Conservation (phyloP, 768 basidiomycete species). For the Rhodotorula babjevae region DNA sequence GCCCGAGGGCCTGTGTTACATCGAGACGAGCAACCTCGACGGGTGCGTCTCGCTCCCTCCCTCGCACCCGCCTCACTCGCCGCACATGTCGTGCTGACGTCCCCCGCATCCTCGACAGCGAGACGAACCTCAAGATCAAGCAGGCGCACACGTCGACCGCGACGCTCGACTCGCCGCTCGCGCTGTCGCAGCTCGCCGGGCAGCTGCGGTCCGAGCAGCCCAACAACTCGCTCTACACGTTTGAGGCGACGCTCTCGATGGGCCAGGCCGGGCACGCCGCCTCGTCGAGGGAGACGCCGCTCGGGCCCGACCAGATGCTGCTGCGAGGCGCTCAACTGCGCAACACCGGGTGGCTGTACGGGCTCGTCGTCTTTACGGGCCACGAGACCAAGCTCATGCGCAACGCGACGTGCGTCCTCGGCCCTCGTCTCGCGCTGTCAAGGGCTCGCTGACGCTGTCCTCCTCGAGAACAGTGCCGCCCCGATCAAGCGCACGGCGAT, state of each 20-base stretch:
- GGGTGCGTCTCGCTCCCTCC: slow-evolving; percentile 56
- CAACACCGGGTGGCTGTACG: slow-evolving; percentile 96
- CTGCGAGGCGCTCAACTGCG: slow-evolving; percentile 90
- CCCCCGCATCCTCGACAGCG: slow-evolving; percentile 52
- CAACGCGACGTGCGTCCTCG: slow-evolving; percentile 78
- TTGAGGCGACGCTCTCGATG: slow-evolving; percentile 59
- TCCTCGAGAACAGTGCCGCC: slow-evolving; percentile 60
- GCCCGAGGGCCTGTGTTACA: slow-evolving; percentile 94
- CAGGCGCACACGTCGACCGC: slow-evolving; percentile 82
- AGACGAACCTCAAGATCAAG: slow-evolving; percentile 98
- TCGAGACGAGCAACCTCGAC: slow-evolving; percentile 95
- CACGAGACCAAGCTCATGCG: slow-evolving; percentile 98
- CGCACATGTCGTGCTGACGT: neutral
- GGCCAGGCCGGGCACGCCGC: slow-evolving; percentile 51
- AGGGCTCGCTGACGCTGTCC: slow-evolving; percentile 1
- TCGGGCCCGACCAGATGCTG: slow-evolving; percentile 91
- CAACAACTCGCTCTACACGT: slow-evolving; percentile 95
- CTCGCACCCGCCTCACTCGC: too few species aligned
- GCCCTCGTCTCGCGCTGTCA: neutral
- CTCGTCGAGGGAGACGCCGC: slow-evolving; percentile 55
- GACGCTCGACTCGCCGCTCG: slow-evolving; percentile 67
- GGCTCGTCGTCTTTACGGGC: slow-evolving; percentile 86
- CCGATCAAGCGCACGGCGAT: slow-evolving; percentile 96
- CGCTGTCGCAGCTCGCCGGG: slow-evolving; percentile 69
- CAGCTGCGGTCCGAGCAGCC: slow-evolving; percentile 90